Percentiles rank a stretch among this genome's conserved stretches.
These are phyloP conservation scores for Ogataea zsoltii DNA, from an alignment of 805 yeast genomes.

Conservation along the genomic window DNA sequence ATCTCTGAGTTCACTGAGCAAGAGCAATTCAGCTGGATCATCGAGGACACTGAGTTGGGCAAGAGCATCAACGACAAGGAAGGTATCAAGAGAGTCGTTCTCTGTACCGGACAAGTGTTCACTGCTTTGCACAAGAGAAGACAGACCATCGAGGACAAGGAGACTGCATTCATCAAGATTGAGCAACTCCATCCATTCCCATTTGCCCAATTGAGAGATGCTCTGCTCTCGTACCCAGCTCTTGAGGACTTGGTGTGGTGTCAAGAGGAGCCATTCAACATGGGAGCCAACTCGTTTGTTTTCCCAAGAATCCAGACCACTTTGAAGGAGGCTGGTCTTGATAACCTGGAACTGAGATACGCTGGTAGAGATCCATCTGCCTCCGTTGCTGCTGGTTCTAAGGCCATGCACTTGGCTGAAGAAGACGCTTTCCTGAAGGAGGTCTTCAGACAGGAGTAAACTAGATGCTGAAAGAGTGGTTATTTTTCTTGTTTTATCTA, in stretches of 20 bases:
- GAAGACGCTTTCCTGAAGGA: slow-evolving; percentile 84
- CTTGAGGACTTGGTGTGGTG: slow-evolving; percentile 90
- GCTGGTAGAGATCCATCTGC: slow-evolving; percentile 99
- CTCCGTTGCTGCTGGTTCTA: slow-evolving; percentile 96
- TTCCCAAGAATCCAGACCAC: slow-evolving; percentile 82
- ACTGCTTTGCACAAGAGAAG: slow-evolving; percentile 91
- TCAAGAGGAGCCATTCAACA: slow-evolving; percentile 98
- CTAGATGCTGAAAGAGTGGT: background rate
- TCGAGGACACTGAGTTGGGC: slow-evolving; percentile 89
- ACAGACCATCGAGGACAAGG: slow-evolving; percentile 69
- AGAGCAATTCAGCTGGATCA: slow-evolving; percentile 91
- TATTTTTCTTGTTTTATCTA: background rate
- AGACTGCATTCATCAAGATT: slow-evolving; percentile 83
- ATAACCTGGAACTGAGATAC: slow-evolving; percentile 60
- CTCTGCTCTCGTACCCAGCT: slow-evolving; percentile 76
- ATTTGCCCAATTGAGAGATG: slow-evolving; percentile 86
- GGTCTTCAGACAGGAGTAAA: slow-evolving; percentile 47
- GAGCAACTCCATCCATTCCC: slow-evolving; percentile 99
- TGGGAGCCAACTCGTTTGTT: slow-evolving; percentile 84
- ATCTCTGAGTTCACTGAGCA: slow-evolving; percentile 87
- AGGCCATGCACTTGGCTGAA: slow-evolving; percentile 83
- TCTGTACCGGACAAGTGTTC: slow-evolving; percentile 92
- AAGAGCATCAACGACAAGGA: slow-evolving; percentile 72
- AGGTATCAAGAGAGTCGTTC: slow-evolving; percentile 83
- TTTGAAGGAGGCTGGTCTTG: slow-evolving; percentile 70